These are phyloP conservation scores for Blastosporella zonata DNA, from an alignment of 1,284 basidiomycete genomes.

Conservation along the genomic window DNA sequence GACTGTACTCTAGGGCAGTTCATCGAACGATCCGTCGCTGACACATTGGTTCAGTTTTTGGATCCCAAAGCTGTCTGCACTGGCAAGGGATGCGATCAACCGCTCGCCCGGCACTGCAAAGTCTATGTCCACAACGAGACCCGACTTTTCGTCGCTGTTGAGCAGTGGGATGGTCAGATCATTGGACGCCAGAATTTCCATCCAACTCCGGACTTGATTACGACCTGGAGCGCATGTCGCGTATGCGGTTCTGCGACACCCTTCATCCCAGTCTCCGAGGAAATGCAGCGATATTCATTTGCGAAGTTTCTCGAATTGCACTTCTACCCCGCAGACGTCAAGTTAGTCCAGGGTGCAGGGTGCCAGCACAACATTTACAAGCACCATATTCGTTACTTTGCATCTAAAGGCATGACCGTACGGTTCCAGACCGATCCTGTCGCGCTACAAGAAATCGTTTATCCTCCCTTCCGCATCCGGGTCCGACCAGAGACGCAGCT, in stretches of 20 bases:
- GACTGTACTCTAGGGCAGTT: constrained; percentile 93
- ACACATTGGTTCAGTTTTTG: constrained; percentile 65
- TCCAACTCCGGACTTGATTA: constrained; percentile 71
- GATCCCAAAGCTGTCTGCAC: constrained; percentile 77
- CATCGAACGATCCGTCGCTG: constrained; percentile 77
- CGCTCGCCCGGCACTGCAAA: constrained; percentile 81
- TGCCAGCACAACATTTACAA: constrained; percentile 95
- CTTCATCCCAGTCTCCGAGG: constrained; percentile 87
- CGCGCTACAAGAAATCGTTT: constrained; percentile 80
- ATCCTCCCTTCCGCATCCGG: constrained; percentile 86
- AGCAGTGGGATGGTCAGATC: constrained; percentile 82
- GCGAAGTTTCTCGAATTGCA: constrained; percentile 91
- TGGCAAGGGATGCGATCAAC: constrained; percentile 81
- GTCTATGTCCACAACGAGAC: constrained; percentile 89
- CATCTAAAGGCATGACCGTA: constrained; percentile 79
- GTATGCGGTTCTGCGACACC: constrained; percentile 81
- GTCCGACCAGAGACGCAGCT: constrained; percentile 85
- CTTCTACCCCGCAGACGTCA: constrained; percentile 86
- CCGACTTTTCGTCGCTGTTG: constrained; percentile 80
- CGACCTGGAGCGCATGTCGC: constrained; percentile 92
- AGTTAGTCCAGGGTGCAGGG: constrained; percentile 76
- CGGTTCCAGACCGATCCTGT: constrained; percentile 89
- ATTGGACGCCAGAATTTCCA: constrained; percentile 49
- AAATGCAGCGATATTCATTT: constrained; percentile 93
- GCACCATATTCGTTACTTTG: constrained; percentile 93